phyloP scores from a whole-genome alignment of 106 monocot genomes.

The Ottelia alismoides region DNA sequence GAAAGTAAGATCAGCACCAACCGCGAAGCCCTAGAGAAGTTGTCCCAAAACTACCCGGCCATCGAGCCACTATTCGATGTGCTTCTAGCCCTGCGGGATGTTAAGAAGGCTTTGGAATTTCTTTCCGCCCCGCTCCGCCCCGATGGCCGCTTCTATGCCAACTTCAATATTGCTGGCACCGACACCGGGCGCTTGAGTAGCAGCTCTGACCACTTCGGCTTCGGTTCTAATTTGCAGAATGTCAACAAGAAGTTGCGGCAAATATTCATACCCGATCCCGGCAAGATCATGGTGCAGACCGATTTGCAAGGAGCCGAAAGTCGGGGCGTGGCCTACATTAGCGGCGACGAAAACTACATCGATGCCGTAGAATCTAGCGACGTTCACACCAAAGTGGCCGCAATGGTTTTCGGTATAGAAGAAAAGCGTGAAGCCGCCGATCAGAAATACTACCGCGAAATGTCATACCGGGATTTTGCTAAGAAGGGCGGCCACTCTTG shows the following conservation, averaged over 20 bases:
- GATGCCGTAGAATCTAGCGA: background rate
- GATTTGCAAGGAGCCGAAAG: background rate
- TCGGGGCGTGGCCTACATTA: background rate
- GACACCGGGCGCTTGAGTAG: background rate
- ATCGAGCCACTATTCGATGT: background rate
- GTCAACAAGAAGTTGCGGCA: background rate
- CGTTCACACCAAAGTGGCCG: background rate
- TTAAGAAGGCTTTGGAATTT: background rate
- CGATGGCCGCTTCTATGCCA: background rate
- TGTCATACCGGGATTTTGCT: background rate
- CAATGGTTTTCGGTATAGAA: background rate
- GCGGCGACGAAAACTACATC: background rate
- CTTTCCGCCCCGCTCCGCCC: background rate
- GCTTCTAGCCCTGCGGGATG: background rate
- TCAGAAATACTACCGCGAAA: background rate
- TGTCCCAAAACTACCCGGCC: background rate
- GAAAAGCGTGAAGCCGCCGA: background rate
- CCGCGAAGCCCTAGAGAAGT: background rate
- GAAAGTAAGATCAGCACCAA: background rate
- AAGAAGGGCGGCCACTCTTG: background rate
- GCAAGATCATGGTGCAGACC: background rate
- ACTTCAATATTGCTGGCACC: background rate
- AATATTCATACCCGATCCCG: background rate
- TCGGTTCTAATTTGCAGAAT: background rate
- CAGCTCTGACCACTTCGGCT: background rate